Evolutionary conservation across 345 rosid genomes (phyloP).

Genomic region (Ceriops zippeliana): DNA sequence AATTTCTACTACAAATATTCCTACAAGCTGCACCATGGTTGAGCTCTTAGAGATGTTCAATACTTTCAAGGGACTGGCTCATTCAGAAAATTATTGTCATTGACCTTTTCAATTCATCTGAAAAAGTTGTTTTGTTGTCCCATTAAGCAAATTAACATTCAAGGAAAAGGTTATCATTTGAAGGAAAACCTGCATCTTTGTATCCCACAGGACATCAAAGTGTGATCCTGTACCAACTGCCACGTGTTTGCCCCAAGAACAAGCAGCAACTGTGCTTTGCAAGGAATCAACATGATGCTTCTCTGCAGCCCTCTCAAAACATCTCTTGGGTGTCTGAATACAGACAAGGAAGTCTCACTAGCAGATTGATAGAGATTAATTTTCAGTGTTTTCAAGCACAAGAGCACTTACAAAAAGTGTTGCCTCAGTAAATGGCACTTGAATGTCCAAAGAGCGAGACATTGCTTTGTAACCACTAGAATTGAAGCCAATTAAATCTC

Average conservation of each 20-base stretch:
- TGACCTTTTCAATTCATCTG: too few relatives aligned
- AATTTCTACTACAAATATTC: neutral
- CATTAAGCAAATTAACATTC: neutral
- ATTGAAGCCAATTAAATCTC: slow-evolving; percentile 82
- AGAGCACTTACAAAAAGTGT: slow-evolving; percentile 64
- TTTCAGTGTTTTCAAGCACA: slow-evolving; percentile 10
- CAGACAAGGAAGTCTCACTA: neutral
- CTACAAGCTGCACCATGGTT: too few relatives aligned
- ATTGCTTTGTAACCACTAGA: slow-evolving; percentile 79
- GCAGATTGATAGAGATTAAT: neutral
- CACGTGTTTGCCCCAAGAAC: slow-evolving; percentile 91
- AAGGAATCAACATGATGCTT: slow-evolving; percentile 70
- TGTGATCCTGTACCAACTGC: slow-evolving; percentile 92
- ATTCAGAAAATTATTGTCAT: too few relatives aligned
- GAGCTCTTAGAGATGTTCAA: too few relatives aligned
- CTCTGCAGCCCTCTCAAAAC: slow-evolving; percentile 92
- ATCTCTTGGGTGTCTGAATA: slow-evolving; percentile 69
- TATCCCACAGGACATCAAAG: slow-evolving; percentile 76
- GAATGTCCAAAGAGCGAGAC: slow-evolving; percentile 65
- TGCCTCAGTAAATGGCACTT: slow-evolving; percentile 96
- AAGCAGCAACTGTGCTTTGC: slow-evolving; percentile 81
- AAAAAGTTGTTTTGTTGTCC: too few relatives aligned
- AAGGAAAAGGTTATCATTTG: neutral
- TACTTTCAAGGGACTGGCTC: too few relatives aligned
- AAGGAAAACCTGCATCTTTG: slow-evolving; percentile 30